phyloP scores from a whole-genome alignment of 176 grass and related monocot species.

The Oryza punctata region DNA sequence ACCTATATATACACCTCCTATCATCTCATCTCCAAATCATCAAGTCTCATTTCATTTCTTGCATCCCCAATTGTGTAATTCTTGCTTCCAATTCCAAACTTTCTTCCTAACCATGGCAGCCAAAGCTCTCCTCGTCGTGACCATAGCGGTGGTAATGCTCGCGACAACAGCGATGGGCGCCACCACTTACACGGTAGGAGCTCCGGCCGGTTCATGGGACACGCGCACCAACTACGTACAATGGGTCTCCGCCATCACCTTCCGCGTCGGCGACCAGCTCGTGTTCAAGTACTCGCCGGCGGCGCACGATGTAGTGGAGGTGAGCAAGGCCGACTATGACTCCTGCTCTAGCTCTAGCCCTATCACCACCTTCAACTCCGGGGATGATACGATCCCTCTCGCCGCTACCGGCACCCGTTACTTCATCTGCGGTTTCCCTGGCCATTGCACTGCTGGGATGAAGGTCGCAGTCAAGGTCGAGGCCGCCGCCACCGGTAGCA shows the following conservation, averaged over 20 bases:
- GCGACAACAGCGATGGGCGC: neutral
- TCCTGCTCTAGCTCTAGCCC: slow-evolving; percentile 28
- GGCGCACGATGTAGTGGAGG: slow-evolving; percentile 48
- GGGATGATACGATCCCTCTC: slow-evolving; percentile 21
- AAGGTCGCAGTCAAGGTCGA: slow-evolving; percentile 43
- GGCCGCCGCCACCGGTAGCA: neutral
- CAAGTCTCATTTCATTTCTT: no score
- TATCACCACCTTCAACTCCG: neutral
- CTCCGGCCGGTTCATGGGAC: slow-evolving; percentile 6
- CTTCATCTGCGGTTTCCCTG: slow-evolving; percentile 52
- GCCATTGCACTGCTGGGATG: slow-evolving; percentile 48
- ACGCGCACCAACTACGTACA: slow-evolving; percentile 11
- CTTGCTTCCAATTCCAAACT: neutral
- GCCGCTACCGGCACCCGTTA: slow-evolving; percentile 11
- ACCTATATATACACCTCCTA: neutral
- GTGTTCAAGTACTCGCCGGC: slow-evolving; percentile 32
- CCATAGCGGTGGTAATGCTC: neutral
- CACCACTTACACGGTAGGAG: slow-evolving; percentile 30
- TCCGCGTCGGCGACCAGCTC: neutral
- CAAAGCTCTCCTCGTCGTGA: neutral
- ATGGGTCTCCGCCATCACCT: neutral
- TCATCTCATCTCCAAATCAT: neutral
- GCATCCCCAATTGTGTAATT: no score
- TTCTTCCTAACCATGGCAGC: neutral
- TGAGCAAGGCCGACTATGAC: slow-evolving; percentile 5